Percentiles rank a stretch among this genome's conserved stretches.
Evolutionary conservation across 2,329 filamentous ascomycete species (phyloP).

Genomic region (Ophiocordyceps camponoti-floridani): DNA sequence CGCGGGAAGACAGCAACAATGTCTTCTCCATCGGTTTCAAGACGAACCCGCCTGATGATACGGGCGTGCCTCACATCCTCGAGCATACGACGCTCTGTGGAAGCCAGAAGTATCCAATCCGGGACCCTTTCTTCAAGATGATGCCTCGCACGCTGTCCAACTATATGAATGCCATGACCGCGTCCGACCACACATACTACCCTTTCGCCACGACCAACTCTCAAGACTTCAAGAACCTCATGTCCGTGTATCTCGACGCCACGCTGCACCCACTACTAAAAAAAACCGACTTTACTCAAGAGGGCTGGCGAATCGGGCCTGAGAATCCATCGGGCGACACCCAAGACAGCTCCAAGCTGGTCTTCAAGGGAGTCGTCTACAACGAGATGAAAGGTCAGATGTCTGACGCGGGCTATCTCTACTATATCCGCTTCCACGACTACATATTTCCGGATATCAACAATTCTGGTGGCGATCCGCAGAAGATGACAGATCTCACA

Average conservation of each 20-base stretch:
- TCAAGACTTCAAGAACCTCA: conserved; percentile 87
- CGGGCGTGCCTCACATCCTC: conserved; percentile 88
- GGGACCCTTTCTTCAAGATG: conserved; percentile 99
- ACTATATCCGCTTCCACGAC: conserved; percentile 89
- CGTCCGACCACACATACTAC: conserved; percentile 90
- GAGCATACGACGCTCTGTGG: conserved; percentile 96
- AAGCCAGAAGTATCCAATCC: conserved; percentile 89
- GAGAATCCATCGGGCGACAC: conserved; percentile 56
- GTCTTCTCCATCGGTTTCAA: conserved; percentile 99
- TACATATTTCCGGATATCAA: conserved; percentile 87
- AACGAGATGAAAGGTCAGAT: conserved; percentile 99
- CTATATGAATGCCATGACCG: conserved; percentile 99
- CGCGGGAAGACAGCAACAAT: conserved; percentile 93
- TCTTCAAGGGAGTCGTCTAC: conserved; percentile 97
- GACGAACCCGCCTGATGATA: conserved; percentile 93
- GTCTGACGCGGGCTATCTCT: conserved; percentile 91
- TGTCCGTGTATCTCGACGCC: conserved; percentile 92
- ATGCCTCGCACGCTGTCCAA: conserved; percentile 93
- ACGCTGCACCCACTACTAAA: conserved; percentile 83
- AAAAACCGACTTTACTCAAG: conserved; percentile 81
- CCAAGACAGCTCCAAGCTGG: conserved; percentile 47
- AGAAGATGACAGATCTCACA: conserved; percentile 89
- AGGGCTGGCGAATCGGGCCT: conserved; percentile 90
- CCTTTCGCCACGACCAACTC: conserved; percentile 93
- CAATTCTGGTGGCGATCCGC: conserved; percentile 91